Evolutionary conservation across 1,284 basidiomycete genomes (phyloP), one percentile per base, ranked within the genome.

Genomic region (Ustilago trichophora): DNA sequence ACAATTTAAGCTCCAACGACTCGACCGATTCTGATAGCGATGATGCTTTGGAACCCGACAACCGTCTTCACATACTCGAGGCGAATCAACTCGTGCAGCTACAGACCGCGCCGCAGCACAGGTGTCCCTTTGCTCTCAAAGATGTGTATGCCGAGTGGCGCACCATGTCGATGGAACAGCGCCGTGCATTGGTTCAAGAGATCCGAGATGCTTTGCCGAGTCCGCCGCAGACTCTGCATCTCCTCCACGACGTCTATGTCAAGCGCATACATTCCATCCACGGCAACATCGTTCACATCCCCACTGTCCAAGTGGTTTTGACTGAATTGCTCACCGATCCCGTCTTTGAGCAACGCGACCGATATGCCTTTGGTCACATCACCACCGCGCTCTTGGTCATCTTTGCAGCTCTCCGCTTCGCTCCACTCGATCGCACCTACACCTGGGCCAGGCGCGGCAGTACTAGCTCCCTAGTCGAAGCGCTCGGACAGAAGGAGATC

Each of bases 101-200:
- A n/a, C 19, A 51, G 7, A 66, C 44, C n/a, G 56, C 63, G 6
- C 63, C 63, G 4, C 37, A 38, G 13, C n/a, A 22, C 19, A 36
- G 49, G 24, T 67, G 64, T 43, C 64, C 57, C 3, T 67, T 67
- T 41, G 64, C 64, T 10, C 49, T 67, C 49, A 60, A 57, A 26
- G 64, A 67, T 25, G 64, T 67, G 21, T 62, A 60, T 26, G 49
- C 57, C 12, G 53, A 67, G 13, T 62, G 64, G 64, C 33, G 41
- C 1, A 43, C 22, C 18, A 56, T 53, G 52, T n/a, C 57, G 0
- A 13, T 62, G 19, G 40, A 57, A 11, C 26, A 37, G 11, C 52
- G 64, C 4, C 40, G 27, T 8, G 15, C 24, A 0, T 15, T 67
- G 27, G 27, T 67, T 10, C 35, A 38, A 32, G 57, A 62, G 22